phyloP scores from a whole-genome alignment of 1,139 yeast species.

The Nakaseomyces kungkrabaensis region DNA sequence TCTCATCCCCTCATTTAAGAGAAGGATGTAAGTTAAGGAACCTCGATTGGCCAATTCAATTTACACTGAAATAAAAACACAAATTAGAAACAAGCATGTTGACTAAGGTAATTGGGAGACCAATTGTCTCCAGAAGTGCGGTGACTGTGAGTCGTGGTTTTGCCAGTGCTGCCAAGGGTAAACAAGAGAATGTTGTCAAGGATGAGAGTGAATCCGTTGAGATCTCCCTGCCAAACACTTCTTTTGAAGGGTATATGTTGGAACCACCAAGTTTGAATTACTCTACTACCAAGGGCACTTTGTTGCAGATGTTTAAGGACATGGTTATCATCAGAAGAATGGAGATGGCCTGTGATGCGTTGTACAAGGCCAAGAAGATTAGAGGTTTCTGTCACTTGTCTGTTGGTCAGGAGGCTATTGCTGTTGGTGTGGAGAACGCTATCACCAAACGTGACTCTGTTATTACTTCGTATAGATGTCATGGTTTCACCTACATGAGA shows the following conservation, averaged over 20 bases:
- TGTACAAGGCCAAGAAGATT: conserved; percentile 95
- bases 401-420: conserved; percentile 98
- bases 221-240: conserved; percentile 59
- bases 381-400: conserved; percentile 98
- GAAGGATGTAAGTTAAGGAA: no score
- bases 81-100: not conserved
- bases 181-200: not conserved
- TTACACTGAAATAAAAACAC: no score
- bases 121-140: not conserved
- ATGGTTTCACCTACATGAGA: conserved; percentile 93
- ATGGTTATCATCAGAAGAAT: conserved; percentile 90
- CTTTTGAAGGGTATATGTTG: conserved; percentile 80
- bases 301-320: conserved; percentile 91
- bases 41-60: not conserved
- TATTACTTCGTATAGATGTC: conserved; percentile 97
- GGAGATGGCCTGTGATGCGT: conserved; percentile 98
- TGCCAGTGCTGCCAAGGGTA: conserved; percentile 4
- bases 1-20: no score
- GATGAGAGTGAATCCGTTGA: conserved; percentile 13
- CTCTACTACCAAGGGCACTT: conserved; percentile 67
- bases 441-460: conserved; percentile 75
- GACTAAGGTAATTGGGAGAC: not conserved
- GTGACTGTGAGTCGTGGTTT: conserved; percentile 1
- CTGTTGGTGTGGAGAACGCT: conserved; percentile 96
- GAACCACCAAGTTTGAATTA: conserved; percentile 66